Base-by-base conservation (phyloP, 352 stramenopile genomes). In the Globisporangium spiculum region DNA sequence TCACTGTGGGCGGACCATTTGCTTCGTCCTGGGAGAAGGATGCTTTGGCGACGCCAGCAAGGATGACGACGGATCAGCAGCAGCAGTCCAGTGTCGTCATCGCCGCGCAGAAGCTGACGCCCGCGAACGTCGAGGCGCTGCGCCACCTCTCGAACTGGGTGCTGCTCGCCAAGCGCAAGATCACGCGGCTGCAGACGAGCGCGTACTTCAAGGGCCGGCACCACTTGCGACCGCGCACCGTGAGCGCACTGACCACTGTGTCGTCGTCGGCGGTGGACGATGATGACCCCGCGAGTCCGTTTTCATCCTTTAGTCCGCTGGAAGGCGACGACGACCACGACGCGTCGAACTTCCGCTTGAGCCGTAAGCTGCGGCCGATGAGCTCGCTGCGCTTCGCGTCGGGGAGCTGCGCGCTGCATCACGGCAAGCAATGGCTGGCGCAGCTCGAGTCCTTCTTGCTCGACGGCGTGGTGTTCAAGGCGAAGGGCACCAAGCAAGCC, bases 61-160 rank as follows among this genome's bases (percentile, higher is more conserved):
- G n/a, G 20, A 7, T 12, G 38, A 52, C 18, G 22, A 62, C 18
- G 12, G 18, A 44, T 32, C 54, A 55, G n/a, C 54, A 26, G 4
- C 30, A 34, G 4, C 52, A 60, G 30, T 27, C 41, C 30, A 60
- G 22, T n/a, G n/a, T 20, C 12, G 70, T 65, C 0, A 27, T 75
- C 30, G 32, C 44, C 1, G 24, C 48, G 20, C 67, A 63, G n/a
- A 75, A 74, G 16, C 58, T 82, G 18, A 90, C 81, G 26, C 70
- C 77, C 0, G 80, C 87, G 5, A 96, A 93, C 63, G 60, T 95
- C n/a, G 87, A 94, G 53, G 76, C 78, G 44, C 70, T 93, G 27
- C 77, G 87, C 16, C 82, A 94, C 69, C 71, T 96, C 27, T 82
- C 83, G 20, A 93, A 93, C 62, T 95, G 87, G 87, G 83, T 93